Base-by-base conservation (phyloP, 257 asterid genomes). In the Przewalskia tangutica region DNA sequence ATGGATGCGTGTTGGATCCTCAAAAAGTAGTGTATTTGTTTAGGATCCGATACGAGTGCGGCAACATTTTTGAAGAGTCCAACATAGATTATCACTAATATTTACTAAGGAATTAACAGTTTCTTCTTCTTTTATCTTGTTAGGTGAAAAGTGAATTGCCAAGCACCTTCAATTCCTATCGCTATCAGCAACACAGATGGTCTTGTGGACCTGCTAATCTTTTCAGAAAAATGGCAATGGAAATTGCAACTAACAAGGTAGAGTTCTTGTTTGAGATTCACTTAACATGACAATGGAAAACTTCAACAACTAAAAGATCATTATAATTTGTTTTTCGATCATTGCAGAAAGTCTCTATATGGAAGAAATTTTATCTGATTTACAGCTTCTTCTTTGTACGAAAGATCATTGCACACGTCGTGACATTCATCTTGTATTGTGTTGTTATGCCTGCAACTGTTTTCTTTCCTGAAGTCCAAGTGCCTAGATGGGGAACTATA, bases 141-240 rank as follows among this genome's bases (percentile, higher is more conserved):
- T 79, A 95, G 99, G 99, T 95, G 59, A 95, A 92, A 89, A 95
- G 92, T 70, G 99, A 95, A 83, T 80, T 95, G 86, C 99, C 99
- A 17, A 95, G 98, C 88, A 94, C 97, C 13, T 91, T 94, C 81
- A 93, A 93, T 93, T 96, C 99, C 2, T 95, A 89, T 44, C 86
- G 98, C 5, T 87, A 92, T 84, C 99, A 95, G 63, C 99, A 95
- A 62, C 99, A 94, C 55, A 95, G 99, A 34, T 95, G 99, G 99
- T 95, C 98, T 6, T 95, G 99, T 86, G 99, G 98, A 77, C 99
- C 98, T 7, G 99, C 99, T 42, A 94, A 95, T 87, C 89, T 95
- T 0, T 92, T 95, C 67, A 83, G 95, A 36, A 95, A 95, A 90
- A 92, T 94, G 99, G 77, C 89, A 16, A 65, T 84, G 46, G 99